Base-by-base conservation (phyloP, 306 rosid species). In the Cajanus cajan region DNA sequence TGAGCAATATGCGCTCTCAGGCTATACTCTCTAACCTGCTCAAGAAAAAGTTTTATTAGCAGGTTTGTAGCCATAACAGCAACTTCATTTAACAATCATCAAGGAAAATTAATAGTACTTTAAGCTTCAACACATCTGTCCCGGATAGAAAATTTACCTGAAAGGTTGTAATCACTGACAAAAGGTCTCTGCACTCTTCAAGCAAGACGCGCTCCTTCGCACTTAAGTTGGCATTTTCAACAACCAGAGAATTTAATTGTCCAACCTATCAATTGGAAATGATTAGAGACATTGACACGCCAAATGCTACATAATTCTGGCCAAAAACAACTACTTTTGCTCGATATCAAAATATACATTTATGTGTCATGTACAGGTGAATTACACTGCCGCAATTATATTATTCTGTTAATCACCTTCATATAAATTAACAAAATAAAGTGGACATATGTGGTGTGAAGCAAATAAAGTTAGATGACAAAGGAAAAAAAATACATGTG, bases 21-120 rank as follows among this genome's bases (percentile, higher is more conserved):
- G 90, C 99, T 93, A 81, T 80, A 74, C 79, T 91, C 97, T 78
- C 72, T 86, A 84, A 95, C 96, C 98, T 93, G 97, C 67, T 36
- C 82, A 86, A 24, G 45, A 70, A 34, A 74, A 83, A 19, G 7
- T 82, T 71, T 62, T 71, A 2, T 45, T 47, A 24, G 12, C 54
- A 34, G 55, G 57, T 64, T 71, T 61, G 24, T 64, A 33, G 70
- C 14, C 34, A 40, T 15, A 39, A 22, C 36, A 14, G 25, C 48
- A 48, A 67, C 28, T 39, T 33, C 36, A 78, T 77, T 51, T 36
- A 72, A 55, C 59, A 44, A 82, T 55, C 58, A 78, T 76, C 67
- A 12, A n/a, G 45, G 12, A 51, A 50, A 77, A 79, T 13, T 33
- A 82, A 54, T n/a, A 19, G 65, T 24, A 73, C 65, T 47, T 34